Conservation (phyloP, 345 rosid species). For the Eucalyptus cloeziana region DNA sequence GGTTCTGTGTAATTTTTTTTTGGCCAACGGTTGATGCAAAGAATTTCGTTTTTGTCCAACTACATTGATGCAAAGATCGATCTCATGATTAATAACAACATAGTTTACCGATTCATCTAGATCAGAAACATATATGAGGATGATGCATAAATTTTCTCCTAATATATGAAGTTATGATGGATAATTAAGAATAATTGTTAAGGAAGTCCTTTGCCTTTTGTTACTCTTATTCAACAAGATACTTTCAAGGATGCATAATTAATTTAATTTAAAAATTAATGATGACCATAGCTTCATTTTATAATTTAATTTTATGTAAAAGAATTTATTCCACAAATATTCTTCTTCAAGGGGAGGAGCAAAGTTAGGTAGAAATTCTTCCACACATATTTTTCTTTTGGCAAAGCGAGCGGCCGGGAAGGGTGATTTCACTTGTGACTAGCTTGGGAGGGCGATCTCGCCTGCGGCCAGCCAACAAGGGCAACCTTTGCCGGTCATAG, state of each 20-base stretch:
- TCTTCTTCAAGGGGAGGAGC: background rate
- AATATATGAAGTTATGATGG: background rate
- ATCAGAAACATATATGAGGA: background rate
- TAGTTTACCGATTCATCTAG: background rate
- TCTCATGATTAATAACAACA: background rate
- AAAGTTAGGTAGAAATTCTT: background rate
- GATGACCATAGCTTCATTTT: background rate
- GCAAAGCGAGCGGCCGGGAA: background rate
- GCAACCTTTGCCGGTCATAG: fast-evolving
- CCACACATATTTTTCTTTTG: background rate
- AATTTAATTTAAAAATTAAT: background rate
- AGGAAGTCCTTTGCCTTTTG: background rate
- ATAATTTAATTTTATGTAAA: background rate
- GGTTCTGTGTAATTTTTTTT: background rate
- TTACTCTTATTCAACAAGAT: background rate
- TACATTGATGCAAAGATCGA: background rate
- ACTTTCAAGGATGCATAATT: background rate
- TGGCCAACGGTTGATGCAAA: background rate
- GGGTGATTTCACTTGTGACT: background rate
- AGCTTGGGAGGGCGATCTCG: background rate
- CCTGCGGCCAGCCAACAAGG: background rate
- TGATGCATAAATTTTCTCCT: background rate
- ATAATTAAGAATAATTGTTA: background rate
- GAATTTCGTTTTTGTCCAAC: background rate
- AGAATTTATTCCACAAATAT: background rate